Evolutionary conservation across 164 flowering plant genomes (phyloP), one percentile per base, ranked within the genome.

Genomic region (Chimonanthus praecox): DNA sequence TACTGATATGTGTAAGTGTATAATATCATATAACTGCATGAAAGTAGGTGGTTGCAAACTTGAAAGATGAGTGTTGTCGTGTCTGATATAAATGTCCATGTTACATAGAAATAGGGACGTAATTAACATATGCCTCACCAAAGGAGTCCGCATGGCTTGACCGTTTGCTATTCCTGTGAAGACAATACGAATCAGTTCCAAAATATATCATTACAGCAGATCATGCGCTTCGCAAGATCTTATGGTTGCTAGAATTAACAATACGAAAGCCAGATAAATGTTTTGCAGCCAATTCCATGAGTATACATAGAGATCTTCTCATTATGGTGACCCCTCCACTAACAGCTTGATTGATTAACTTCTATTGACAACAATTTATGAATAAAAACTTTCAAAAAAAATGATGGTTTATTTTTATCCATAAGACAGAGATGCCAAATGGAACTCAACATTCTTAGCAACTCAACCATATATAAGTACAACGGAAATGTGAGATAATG

Each of bases 81-180:
- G 33, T 63, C 44, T 21, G 66, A 63, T 2, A 20, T 7, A 63
- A 63, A 21, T 66, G 70, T 13, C 4, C 51, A 47, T 16, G 51
- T 47, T 33, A n/a, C 43, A 47, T 15, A 10, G 6, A 70, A 70
- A 70, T 10, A 70, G 63, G 48, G 54, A 68, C 13, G 20, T 0
- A 10, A 47, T 66, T 50, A 33, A 67, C 43, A 60, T 8, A 5
- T 67, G 58, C 4, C 71, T 60, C 48, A 69, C 77, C 77, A 63
- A 86, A 67, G 43, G 88, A 87, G 66, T 74, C 76, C 15, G 61
- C 64, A 70, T 70, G 82, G 72, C 70, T 74, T 70, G 73, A 64
- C 65, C 80, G 78, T 72, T 69, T 79, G n/a, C 85, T 73, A 71
- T 85, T 74, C 81, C 94, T 92, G 79, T 21, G 44, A 84, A 65